Base-by-base conservation (phyloP, 2,329 filamentous ascomycete genomes). In the Pezicula radicicola region DNA sequence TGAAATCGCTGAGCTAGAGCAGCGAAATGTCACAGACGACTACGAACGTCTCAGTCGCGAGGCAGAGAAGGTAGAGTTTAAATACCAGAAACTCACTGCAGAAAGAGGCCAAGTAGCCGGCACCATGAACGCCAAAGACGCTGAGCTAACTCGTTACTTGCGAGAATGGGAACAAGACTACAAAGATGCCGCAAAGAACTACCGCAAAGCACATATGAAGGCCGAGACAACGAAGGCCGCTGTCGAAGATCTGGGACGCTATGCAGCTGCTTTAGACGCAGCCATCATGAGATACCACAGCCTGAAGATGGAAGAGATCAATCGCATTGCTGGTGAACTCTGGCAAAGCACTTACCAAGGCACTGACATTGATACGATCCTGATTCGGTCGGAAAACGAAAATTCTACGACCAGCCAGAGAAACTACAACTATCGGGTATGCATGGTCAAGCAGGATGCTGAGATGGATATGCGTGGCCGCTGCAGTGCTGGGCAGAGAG, bases 391-490 rank as follows among this genome's bases (percentile, higher is more conserved):
- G 16, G 93, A 97, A 70, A 87, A 85, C 62, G 94, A 97, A 68
- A 83, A 81, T 44, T 77, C 77, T 7, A 21, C 51, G 2, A 57
- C 50, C 7, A 82, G 83, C 48, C 91, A 90, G 64, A 85, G 90
- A 63, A 89, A 79, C 56, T 97, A 97, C 79, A 97, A 99, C 72
- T 99, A 99, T 76, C 89, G 94, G 44, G 87, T 99, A 6, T 92
- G 90, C 71, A 99, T 99, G 94, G 85, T 96, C 61, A 99, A 99
- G 75, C 88, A 93, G 67, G 91, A 95, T 65, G 90, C 89, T 1
- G 94, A 99, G 71, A 96, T 99, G 91, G 94, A 99, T 73, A 99
- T 99, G 94, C 90, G 94, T 56, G 95, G 94, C 1, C 89, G 94
- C 50, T 99, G 94, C 77, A 95, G 89, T 60, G 94, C 94, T 1